These are phyloP conservation scores for Trypanosoma lewisi DNA, from an alignment of 208 protist species.

Conservation along the genomic window DNA sequence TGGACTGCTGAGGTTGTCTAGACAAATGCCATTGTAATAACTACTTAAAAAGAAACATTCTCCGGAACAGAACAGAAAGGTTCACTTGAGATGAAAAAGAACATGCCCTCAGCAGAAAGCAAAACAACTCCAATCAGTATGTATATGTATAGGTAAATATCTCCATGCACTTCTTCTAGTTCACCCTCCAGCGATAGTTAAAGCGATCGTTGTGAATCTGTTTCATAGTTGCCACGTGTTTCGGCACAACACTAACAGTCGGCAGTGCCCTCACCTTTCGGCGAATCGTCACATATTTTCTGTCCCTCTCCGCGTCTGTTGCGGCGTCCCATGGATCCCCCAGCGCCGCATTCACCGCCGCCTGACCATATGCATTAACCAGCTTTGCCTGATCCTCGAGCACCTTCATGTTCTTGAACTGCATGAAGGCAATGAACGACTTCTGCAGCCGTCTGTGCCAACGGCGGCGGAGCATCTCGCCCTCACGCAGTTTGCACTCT, in stretches of 20 bases:
- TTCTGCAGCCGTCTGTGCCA: constrained; percentile 83
- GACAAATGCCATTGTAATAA: too few species aligned
- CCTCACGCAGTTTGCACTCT: constrained; percentile 83
- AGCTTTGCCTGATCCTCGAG: constrained; percentile 86
- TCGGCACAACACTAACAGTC: constrained; percentile 69
- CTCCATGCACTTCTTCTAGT: too few species aligned
- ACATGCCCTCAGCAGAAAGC: background rate
- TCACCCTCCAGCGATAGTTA: constrained; percentile 87
- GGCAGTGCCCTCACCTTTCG: constrained; percentile 66
- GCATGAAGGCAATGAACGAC: constrained; percentile 90
- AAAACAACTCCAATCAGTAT: background rate
- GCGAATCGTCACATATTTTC: constrained; percentile 48
- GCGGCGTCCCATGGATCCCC: constrained; percentile 50
- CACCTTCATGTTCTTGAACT: constrained; percentile 91
- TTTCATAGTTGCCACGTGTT: constrained; percentile 90
- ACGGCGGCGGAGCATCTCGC: constrained; percentile 81
- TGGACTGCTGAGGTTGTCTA: too few species aligned
- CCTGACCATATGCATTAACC: constrained; percentile 83
- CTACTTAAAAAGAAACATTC: too few species aligned
- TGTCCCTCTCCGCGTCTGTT: constrained; percentile 28
- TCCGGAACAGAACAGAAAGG: too few species aligned
- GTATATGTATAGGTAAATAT: background rate
- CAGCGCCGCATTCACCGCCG: constrained; percentile 81
- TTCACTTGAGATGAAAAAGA: background rate
- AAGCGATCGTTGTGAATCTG: constrained; percentile 93